A percentile compares a stretch with the other conserved stretches of the same genome.
These are phyloP conservation scores for Colletotrichum melonis DNA, from an alignment of 2,329 filamentous ascomycete species.

Conservation along the genomic window DNA sequence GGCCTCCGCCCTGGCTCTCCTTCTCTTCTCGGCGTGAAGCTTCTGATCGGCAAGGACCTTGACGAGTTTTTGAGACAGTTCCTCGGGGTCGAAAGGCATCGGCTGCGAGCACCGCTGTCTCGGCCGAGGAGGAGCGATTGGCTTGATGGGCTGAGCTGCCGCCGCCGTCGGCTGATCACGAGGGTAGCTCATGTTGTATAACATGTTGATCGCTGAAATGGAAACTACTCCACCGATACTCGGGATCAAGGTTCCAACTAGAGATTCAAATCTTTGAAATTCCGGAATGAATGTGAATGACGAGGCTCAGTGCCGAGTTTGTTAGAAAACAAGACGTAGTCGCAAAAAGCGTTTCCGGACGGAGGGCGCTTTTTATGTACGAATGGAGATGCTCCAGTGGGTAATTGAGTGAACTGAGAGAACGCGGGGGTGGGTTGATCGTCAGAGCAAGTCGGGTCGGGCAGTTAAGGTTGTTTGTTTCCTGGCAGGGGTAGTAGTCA, in stretches of 20 bases:
- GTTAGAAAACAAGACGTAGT: background rate
- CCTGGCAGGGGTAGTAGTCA: background rate
- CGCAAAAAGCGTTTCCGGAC: background rate
- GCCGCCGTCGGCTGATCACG: slow-evolving; percentile 35
- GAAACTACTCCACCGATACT: slow-evolving; percentile 1
- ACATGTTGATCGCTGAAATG: slow-evolving; percentile 33
- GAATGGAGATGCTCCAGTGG: background rate
- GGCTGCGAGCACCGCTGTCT: slow-evolving; percentile 36
- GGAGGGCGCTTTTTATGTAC: background rate
- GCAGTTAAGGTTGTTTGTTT: slow-evolving; percentile 10
- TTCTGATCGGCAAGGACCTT: slow-evolving; percentile 63
- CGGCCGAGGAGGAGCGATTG: slow-evolving; percentile 19
- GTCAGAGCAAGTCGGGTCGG: background rate
- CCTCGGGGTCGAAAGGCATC: slow-evolving; percentile 62
- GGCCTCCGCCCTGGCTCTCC: slow-evolving; percentile 42
- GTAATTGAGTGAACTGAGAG: background rate
- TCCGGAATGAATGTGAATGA: background rate
- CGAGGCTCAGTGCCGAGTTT: background rate
- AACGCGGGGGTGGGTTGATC: background rate
- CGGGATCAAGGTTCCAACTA: background rate
- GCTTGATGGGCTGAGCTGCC: slow-evolving; percentile 17
- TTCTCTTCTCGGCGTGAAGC: slow-evolving; percentile 49
- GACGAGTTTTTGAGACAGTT: slow-evolving; percentile 64
- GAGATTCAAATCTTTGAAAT: background rate
- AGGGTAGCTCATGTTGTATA: slow-evolving; percentile 42